phyloP scores from a whole-genome alignment of 805 yeast species.

The Brettanomyces sp. region DNA sequence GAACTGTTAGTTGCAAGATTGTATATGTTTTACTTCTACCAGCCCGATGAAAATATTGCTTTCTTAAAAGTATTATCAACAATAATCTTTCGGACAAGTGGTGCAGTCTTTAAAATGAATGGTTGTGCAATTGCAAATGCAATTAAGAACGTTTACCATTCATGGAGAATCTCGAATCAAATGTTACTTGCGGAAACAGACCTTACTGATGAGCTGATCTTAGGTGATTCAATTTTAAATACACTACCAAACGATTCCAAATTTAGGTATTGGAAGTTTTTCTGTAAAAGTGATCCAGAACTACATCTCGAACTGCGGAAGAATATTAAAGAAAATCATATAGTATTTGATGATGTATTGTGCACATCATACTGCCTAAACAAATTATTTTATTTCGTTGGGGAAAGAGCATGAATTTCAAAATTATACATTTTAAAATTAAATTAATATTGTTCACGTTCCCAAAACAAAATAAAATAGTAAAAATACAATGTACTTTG shows the following conservation, averaged over 20 bases:
- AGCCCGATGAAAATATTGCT: slow-evolving; percentile 13
- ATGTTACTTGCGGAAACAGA: no score
- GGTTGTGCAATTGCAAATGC: no score
- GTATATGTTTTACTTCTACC: slow-evolving; percentile 13
- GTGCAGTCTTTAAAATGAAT: not conserved
- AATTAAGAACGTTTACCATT: no score
- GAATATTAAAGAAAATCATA: not conserved
- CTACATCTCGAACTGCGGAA: not conserved
- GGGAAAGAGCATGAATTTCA: no score
- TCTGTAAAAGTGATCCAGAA: not conserved
- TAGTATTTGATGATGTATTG: not conserved
- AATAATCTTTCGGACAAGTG: not conserved
- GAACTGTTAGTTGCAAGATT: slow-evolving; percentile 12
- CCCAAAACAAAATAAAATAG: no score
- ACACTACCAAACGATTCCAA: no score
- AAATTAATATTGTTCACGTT: no score
- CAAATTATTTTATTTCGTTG: not conserved
- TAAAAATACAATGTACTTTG: no score
- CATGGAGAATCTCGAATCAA: no score
- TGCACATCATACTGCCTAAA: not conserved
- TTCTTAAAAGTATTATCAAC: slow-evolving; percentile 6
- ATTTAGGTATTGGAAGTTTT: not conserved
- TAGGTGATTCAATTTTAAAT: no score
- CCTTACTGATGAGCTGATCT: no score
- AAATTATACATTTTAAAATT: no score